Conservation (phyloP, 208 protist genomes). For the Trypanosoma mega region DNA sequence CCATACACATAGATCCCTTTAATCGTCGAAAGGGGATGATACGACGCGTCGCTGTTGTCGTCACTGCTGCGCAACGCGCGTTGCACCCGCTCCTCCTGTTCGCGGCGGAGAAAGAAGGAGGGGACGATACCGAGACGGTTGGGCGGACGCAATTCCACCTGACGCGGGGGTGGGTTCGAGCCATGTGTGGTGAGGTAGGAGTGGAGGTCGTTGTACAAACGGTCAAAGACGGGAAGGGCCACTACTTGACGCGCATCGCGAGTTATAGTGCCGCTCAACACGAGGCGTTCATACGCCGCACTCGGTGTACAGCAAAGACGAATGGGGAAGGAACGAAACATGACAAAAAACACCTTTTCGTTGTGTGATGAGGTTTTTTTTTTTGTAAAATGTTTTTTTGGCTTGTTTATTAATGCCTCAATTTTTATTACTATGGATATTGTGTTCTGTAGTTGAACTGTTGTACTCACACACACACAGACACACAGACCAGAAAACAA, state of each 20-base stretch:
- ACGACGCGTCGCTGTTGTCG: constrained; percentile 15
- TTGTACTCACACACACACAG: too few relatives aligned
- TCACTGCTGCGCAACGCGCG: constrained; percentile 42
- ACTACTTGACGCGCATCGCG: constrained; percentile 60
- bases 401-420: too few relatives aligned
- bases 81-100: constrained; percentile 73
- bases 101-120: constrained; percentile 68
- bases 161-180: constrained; percentile 36
- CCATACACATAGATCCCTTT: constrained; percentile 95
- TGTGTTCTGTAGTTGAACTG: too few relatives aligned
- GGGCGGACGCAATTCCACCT: constrained; percentile 71
- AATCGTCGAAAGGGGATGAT: constrained; percentile 78
- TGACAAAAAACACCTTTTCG: too few relatives aligned
- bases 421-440: too few relatives aligned
- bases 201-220: constrained; percentile 71
- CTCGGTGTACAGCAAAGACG: constrained; percentile 44
- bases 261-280: constrained; percentile 41
- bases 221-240: constrained; percentile 77
- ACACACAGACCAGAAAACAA: too few relatives aligned
- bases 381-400: too few relatives aligned
- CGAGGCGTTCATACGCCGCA: constrained; percentile 56
- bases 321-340: constrained; percentile 49
- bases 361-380: too few relatives aligned
- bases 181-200: constrained; percentile 48
- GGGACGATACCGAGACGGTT: constrained; percentile 83